Evolutionary conservation across 192 early-diverging fungal genomes (phyloP).

Genomic region (Spinellus fusiger): DNA sequence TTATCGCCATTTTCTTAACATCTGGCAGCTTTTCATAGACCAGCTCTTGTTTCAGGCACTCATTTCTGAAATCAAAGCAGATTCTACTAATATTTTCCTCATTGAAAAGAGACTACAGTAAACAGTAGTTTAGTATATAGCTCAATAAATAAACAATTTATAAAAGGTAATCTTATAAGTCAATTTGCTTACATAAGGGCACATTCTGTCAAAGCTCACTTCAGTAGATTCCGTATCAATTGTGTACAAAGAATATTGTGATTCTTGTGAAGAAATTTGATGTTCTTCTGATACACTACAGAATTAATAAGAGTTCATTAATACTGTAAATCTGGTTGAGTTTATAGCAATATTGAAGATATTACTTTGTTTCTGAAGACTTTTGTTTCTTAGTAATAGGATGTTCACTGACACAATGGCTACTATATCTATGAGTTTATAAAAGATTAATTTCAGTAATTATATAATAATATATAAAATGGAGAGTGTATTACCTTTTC

Average conservation of each 20-base stretch:
- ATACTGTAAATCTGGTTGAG: no score
- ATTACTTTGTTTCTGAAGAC: no score
- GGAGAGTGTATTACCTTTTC: no score
- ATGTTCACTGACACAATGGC: no score
- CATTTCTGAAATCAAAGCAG: background rate
- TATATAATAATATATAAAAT: no score
- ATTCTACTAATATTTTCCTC: background rate
- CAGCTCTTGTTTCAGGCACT: conserved; percentile 1
- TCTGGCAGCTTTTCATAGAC: background rate
- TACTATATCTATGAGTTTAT: no score
- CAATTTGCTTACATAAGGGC: background rate
- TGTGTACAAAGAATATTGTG: background rate
- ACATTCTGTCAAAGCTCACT: background rate
- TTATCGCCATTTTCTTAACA: background rate
- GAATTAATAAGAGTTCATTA: no score
- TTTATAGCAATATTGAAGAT: no score
- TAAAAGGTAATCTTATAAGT: background rate
- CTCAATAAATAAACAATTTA: background rate
- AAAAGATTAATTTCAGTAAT: no score
- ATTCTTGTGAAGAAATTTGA: background rate
- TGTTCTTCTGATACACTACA: no score
- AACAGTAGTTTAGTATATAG: no score
- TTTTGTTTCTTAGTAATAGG: no score
- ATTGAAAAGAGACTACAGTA: background rate
- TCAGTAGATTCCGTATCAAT: background rate